Percentiles rank a stretch among this genome's conserved stretches.
Evolutionary conservation across 2,329 filamentous ascomycete species (phyloP).

Genomic region (Aspergillus sp.): DNA sequence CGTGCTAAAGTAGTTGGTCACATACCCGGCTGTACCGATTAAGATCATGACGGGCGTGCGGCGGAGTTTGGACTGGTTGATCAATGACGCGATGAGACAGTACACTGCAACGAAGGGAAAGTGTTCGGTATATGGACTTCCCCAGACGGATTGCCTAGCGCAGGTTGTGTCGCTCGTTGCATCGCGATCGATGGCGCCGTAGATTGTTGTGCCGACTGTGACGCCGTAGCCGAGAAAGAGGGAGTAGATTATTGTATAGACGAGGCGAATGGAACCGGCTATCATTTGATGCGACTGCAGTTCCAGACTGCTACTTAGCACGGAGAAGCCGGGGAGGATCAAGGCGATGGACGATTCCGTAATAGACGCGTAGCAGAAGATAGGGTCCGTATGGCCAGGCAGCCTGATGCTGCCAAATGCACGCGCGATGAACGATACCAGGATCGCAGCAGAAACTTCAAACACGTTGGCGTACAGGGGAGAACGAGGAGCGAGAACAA

Average conservation of each 20-base stretch:
- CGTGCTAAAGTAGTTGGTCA: conserved; percentile 73
- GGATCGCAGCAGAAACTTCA: conserved; percentile 63
- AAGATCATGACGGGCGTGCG: conserved; percentile 76
- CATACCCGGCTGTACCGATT: conserved; percentile 73
- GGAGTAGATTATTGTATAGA: conserved; percentile 74
- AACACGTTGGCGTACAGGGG: conserved; percentile 67
- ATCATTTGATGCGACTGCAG: conserved; percentile 70
- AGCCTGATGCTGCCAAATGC: conserved; percentile 66
- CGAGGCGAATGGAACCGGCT: conserved; percentile 71
- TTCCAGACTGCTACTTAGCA: conserved; percentile 63
- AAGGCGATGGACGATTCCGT: conserved; percentile 72
- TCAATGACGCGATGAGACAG: conserved; percentile 71
- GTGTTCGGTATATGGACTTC: conserved; percentile 48
- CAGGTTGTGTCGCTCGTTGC: conserved; percentile 54
- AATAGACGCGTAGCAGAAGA: conserved; percentile 72
- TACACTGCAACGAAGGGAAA: conserved; percentile 77
- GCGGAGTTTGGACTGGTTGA: conserved; percentile 80
- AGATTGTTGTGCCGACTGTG: conserved; percentile 65
- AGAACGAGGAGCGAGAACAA: conserved; percentile 74
- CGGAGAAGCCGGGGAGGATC: conserved; percentile 69
- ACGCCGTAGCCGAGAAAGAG: conserved; percentile 73
- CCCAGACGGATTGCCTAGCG: conserved; percentile 47
- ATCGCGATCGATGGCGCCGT: conserved; percentile 59
- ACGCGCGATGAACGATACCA: conserved; percentile 69
- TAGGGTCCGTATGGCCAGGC: conserved; percentile 29